phyloP scores from a whole-genome alignment of 2,329 filamentous ascomycete genomes.

The Calonectria crousiana region DNA sequence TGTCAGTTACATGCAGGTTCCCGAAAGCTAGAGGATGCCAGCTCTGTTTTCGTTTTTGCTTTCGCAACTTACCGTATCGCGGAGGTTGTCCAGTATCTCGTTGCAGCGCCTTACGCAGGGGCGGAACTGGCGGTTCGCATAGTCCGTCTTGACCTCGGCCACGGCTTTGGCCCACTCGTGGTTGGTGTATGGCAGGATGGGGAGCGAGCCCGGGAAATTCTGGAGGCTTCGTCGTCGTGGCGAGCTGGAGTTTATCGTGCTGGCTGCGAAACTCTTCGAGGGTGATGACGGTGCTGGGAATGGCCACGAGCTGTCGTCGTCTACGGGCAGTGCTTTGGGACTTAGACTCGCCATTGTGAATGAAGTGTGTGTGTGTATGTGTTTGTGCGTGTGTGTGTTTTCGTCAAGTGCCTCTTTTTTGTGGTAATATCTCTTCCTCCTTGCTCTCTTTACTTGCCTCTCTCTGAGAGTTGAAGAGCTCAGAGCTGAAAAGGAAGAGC shows the following conservation, averaged over 20 bases:
- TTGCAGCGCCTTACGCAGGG: conserved; percentile 65
- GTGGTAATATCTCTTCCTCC: neutral
- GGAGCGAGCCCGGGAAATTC: conserved; percentile 36
- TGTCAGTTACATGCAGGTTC: conserved; percentile 30
- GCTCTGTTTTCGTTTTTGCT: neutral
- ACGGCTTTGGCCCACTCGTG: conserved; percentile 66
- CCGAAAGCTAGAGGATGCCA: neutral
- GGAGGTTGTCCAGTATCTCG: conserved; percentile 64
- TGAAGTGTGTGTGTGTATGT: neutral
- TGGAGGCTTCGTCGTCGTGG: conserved; percentile 32
- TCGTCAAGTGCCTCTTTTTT: neutral
- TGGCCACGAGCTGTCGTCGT: neutral
- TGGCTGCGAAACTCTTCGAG: neutral
- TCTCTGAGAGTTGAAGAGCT: neutral
- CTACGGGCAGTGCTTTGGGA: neutral
- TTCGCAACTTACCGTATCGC: conserved; percentile 54
- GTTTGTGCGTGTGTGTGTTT: neutral
- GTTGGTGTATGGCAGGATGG: conserved; percentile 56
- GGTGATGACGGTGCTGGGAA: neutral
- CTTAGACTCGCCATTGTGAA: neutral
- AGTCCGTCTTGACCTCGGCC: conserved; percentile 66
- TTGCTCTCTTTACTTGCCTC: neutral
- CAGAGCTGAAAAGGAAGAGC: neutral
- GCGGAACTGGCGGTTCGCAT: conserved; percentile 63
- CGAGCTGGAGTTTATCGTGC: neutral